These are phyloP conservation scores for Cladobotryum mycophilum DNA, from an alignment of 2,329 filamentous ascomycete species.

Conservation along the genomic window DNA sequence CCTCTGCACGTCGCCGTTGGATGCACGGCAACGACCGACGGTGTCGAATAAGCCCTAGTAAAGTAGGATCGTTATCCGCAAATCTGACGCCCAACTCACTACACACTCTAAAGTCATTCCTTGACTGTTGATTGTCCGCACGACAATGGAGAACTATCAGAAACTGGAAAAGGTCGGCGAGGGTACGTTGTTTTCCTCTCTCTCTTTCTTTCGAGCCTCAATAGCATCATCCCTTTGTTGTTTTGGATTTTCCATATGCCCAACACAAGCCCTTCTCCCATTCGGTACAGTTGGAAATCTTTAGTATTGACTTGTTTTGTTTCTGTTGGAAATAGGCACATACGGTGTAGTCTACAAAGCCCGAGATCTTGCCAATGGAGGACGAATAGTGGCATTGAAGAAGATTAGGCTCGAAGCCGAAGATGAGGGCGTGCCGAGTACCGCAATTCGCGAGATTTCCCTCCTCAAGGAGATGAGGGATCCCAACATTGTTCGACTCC, in stretches of 20 bases:
- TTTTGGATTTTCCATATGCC: not conserved
- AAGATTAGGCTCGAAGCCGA: slow-evolving; percentile 94
- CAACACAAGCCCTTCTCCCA: too few relatives aligned
- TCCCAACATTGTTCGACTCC: slow-evolving; percentile 77
- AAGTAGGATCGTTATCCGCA: not conserved
- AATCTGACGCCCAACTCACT: not conserved
- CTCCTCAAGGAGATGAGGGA: slow-evolving; percentile 92
- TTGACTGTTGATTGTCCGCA: not conserved
- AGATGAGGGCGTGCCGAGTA: slow-evolving; percentile 88
- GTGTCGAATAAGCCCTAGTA: not conserved
- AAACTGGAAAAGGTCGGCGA: slow-evolving; percentile 96
- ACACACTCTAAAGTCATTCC: not conserved
- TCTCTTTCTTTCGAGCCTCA: too few relatives aligned
- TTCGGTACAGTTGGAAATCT: too few relatives aligned
- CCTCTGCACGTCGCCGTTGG: not conserved
- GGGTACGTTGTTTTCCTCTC: slow-evolving; percentile 48
- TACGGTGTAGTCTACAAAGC: slow-evolving; percentile 97
- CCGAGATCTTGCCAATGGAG: slow-evolving; percentile 71
- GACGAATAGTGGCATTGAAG: slow-evolving; percentile 86
- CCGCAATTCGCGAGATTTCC: slow-evolving; percentile 89
- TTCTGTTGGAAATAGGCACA: slow-evolving; percentile 54
- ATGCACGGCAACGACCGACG: slow-evolving; percentile 2
- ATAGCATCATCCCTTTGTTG: not conserved
- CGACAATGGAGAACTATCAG: slow-evolving; percentile 85
- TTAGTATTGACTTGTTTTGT: not conserved